phyloP scores from a whole-genome alignment of 2,329 filamentous ascomycete genomes.

The Ophiostoma piceae region DNA sequence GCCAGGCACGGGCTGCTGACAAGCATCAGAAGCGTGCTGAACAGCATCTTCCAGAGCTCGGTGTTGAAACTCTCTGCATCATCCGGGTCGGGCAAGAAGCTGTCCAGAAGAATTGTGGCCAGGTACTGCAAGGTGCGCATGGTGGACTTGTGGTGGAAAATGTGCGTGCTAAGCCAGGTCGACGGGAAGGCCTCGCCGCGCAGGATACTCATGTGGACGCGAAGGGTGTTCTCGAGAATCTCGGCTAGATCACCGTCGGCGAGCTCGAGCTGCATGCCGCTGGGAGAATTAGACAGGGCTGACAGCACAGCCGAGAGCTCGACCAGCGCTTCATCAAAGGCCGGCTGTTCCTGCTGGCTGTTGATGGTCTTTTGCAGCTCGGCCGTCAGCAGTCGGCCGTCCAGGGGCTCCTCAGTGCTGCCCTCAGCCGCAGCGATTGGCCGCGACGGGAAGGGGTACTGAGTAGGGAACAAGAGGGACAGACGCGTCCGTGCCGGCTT shows the following conservation, averaged over 20 bases:
- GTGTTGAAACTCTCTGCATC: constrained; percentile 90
- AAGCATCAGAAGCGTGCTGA: constrained; percentile 79
- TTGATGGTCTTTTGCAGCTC: constrained; percentile 16
- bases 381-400: not conserved
- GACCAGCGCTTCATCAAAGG: constrained; percentile 79
- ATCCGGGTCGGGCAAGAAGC: constrained; percentile 80
- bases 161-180: constrained; percentile 87
- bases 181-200: constrained; percentile 83
- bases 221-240: constrained; percentile 71
- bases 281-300: constrained; percentile 68
- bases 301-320: constrained; percentile 86
- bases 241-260: constrained; percentile 68
- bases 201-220: constrained; percentile 83
- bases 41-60: constrained; percentile 89
- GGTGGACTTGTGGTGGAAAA: constrained; percentile 86
- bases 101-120: constrained; percentile 71
- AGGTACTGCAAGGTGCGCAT: constrained; percentile 82
- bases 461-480: constrained; percentile 81
- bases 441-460: constrained; percentile 82
- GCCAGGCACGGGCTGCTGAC: constrained; percentile 85
- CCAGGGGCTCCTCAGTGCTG: constrained; percentile 32
- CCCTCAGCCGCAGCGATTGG: constrained; percentile 43
- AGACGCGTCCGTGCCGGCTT: constrained; percentile 57
- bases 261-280: constrained; percentile 69
- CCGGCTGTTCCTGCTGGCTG: constrained; percentile 35